phyloP scores from a whole-genome alignment of 192 early-diverging fungal genomes.

The Lobosporangium transversale region DNA sequence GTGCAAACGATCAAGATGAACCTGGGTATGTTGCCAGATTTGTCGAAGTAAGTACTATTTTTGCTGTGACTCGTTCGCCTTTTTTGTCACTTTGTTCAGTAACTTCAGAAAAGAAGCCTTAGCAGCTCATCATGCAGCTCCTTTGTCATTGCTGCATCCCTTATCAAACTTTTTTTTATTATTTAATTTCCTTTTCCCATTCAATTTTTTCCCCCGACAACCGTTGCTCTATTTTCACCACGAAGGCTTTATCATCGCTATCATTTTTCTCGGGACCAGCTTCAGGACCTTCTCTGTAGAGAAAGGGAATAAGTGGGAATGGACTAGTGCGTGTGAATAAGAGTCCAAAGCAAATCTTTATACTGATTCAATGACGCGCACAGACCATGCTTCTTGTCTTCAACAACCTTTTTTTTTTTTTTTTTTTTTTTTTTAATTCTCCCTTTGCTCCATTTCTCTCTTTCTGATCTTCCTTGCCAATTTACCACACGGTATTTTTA shows the following conservation, averaged over 20 bases:
- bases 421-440: too few species aligned
- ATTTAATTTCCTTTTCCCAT: too few species aligned
- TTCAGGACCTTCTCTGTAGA: slow-evolving; percentile 13
- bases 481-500: not conserved
- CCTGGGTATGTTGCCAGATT: slow-evolving; percentile 11
- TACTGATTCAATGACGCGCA: not conserved
- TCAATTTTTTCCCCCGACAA: too few species aligned
- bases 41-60: slow-evolving; percentile 21
- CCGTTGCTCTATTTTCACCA: too few species aligned
- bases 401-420: too few species aligned
- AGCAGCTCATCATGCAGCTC: too few species aligned
- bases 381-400: too few species aligned
- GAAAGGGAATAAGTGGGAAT: not conserved
- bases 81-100: too few species aligned
- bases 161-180: too few species aligned
- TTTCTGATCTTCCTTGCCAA: not conserved
- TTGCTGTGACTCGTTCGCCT: not conserved
- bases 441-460: not conserved
- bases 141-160: too few species aligned
- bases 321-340: too few species aligned
- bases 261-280: slow-evolving; percentile 9
- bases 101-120: too few species aligned
- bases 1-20: slow-evolving; percentile 1
- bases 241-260: slow-evolving; percentile 2
- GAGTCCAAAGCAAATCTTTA: not conserved